Percentiles rank a stretch among this genome's conserved stretches.
Evolutionary conservation across 73 alveolate genomes (phyloP).

Genomic region (Uronychia setigera): DNA sequence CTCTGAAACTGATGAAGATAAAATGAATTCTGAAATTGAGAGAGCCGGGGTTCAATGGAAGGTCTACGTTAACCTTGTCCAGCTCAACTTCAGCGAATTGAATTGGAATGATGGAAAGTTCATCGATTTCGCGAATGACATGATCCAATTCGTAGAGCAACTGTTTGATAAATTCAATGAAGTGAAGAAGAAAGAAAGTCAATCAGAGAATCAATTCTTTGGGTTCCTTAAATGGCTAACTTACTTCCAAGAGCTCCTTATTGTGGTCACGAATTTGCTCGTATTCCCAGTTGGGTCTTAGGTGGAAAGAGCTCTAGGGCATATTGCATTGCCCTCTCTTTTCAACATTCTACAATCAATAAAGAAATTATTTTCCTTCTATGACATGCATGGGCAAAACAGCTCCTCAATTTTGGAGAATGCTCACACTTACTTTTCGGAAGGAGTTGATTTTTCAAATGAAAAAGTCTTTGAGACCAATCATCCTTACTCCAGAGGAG

Average conservation of each 20-base stretch:
- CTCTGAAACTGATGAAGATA: background rate
- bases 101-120: background rate
- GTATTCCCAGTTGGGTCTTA: background rate
- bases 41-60: background rate
- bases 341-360: background rate
- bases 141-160: background rate
- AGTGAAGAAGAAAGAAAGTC: background rate
- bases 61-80: background rate
- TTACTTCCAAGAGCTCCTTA: background rate
- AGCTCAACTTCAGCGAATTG: constrained; percentile 1
- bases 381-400: background rate
- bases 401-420: constrained; percentile 22
- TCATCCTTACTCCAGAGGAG: constrained; percentile 92
- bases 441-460: constrained; percentile 84
- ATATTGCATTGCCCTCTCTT: background rate
- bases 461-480: constrained; percentile 89
- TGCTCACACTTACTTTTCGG: constrained; percentile 25
- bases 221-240: background rate
- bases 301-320: background rate
- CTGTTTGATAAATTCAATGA: background rate
- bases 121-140: background rate
- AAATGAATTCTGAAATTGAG: background rate
- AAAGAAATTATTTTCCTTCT: background rate
- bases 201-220: background rate
- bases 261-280: background rate